These are phyloP conservation scores for Chrysosphaeria jannelii DNA, from an alignment of 2,329 filamentous ascomycete species.

Conservation along the genomic window DNA sequence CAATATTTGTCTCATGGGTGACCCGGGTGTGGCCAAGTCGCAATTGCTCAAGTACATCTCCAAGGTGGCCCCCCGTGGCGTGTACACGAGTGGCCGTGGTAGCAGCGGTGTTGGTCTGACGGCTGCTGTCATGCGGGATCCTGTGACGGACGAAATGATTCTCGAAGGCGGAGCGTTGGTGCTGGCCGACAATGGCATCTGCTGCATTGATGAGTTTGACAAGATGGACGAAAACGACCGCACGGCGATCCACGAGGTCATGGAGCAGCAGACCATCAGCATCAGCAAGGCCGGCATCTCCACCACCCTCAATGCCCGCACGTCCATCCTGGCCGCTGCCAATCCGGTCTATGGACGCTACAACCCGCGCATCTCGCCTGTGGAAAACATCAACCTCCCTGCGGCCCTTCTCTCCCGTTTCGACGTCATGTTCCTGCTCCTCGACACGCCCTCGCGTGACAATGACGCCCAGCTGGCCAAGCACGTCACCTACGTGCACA, in stretches of 20 bases:
- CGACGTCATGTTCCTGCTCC: slow-evolving; percentile 83
- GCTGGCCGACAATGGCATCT: slow-evolving; percentile 56
- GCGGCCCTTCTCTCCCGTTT: slow-evolving; percentile 90
- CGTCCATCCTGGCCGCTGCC: slow-evolving; percentile 80
- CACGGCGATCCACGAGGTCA: slow-evolving; percentile 63
- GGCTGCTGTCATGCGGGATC: slow-evolving; percentile 57
- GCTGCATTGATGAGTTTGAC: slow-evolving; percentile 68
- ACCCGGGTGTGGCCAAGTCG: slow-evolving; percentile 97
- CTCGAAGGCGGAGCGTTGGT: slow-evolving; percentile 56
- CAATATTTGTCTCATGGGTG: slow-evolving; percentile 97
- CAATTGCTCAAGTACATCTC: slow-evolving; percentile 95
- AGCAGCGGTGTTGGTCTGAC: slow-evolving; percentile 61
- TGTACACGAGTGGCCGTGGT: slow-evolving; percentile 56
- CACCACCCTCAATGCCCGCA: slow-evolving; percentile 73
- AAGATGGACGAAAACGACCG: slow-evolving; percentile 70
- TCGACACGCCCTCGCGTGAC: slow-evolving; percentile 77
- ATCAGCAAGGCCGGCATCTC: slow-evolving; percentile 48
- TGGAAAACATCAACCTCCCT: slow-evolving; percentile 98
- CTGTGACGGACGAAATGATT: slow-evolving; percentile 61
- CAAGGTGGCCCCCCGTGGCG: slow-evolving; percentile 81
- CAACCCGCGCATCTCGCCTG: slow-evolving; percentile 86
- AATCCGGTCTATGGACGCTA: slow-evolving; percentile 96
- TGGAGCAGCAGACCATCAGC: slow-evolving; percentile 68
- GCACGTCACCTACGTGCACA: slow-evolving; percentile 91
- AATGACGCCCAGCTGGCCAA: slow-evolving; percentile 76